Conservation (phyloP, 768 basidiomycete genomes). For the Podaxis carcinomalis region DNA sequence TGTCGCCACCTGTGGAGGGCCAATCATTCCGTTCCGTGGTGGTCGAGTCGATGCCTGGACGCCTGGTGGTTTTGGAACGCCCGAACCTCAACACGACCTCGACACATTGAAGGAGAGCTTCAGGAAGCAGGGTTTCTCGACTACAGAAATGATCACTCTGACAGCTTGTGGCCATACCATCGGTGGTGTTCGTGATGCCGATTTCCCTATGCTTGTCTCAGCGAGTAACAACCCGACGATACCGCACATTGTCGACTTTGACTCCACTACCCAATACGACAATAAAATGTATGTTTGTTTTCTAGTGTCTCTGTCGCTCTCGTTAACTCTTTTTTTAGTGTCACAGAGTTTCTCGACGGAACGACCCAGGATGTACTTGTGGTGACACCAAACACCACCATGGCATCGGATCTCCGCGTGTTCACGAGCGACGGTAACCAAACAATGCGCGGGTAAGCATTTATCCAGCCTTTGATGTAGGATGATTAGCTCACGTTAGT, state of each 20-base stretch:
- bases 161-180: constrained; percentile 49
- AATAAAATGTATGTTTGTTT: constrained; percentile 29
- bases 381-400: constrained; percentile 26
- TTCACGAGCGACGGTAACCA: constrained; percentile 30
- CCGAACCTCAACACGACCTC: constrained; percentile 38
- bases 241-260: constrained; percentile 32
- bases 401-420: constrained; percentile 31
- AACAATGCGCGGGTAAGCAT: constrained; percentile 26
- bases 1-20: constrained; percentile 41
- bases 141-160: constrained; percentile 46
- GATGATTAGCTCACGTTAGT: background rate
- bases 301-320: background rate
- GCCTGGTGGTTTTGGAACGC: constrained; percentile 35
- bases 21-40: constrained; percentile 35
- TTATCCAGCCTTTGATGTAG: background rate
- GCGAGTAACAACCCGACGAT: constrained; percentile 19
- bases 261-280: constrained; percentile 38
- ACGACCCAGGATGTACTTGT: constrained; percentile 32
- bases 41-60: constrained; percentile 37
- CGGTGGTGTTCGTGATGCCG: constrained; percentile 42
- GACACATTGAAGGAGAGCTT: constrained; percentile 35
- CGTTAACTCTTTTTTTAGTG: constrained; percentile 17
- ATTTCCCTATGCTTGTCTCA: constrained; percentile 41
- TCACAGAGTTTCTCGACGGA: constrained; percentile 32
- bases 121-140: constrained; percentile 37